Base-by-base conservation (phyloP, 306 rosid genomes). In the Sphenostylis stenocarpa region DNA sequence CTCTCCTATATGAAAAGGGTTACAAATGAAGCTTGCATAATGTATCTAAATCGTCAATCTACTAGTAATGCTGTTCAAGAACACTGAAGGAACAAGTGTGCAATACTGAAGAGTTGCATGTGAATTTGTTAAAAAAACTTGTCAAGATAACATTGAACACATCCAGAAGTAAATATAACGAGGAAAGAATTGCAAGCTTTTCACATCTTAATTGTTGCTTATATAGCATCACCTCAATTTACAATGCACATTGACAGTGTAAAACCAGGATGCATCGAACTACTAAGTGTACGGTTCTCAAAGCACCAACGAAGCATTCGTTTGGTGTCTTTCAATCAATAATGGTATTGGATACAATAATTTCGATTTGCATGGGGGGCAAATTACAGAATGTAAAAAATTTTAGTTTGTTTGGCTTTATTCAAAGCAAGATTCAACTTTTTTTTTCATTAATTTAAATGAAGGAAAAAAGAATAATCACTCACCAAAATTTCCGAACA, bases 401-500 rank as follows among this genome's bases (percentile, higher is more conserved):
- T 17, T 47, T 72, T 36, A 56, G 61, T 19, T 70, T 72, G 84
- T 62, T 33, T 81, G 83, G 81, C 64, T 70, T 76, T 77, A 64
- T 70, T 73, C 77, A 53, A 52, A 77, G 82, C 58, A 36, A 81
- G 81, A 70, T 77, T 77, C 62, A 58, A 49, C 80, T 79, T 82
- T 61, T 38, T n/a, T 21, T 17, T 77, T 75, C 76, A 86, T 71
- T 44, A 39, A 80, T 49, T 80, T 73, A 71, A 57, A 64, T 67
- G 20, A 64, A 78, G 84, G 60, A 76, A 61, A 66, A 73, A 66
- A 75, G 65, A 80, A 74, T 74, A 72, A 66, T 56, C 69, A 65
- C 65, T 52, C 68, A 58, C 82, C 85, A 84, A 88, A 79, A 62
- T 23, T 74, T 84, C 52, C 52, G 11, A 66, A 84, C 84, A 66